Percentiles rank a stretch among this genome's conserved stretches.
Evolutionary conservation across 2,329 filamentous ascomycete species (phyloP).

Genomic region (Colletotrichum siamense): DNA sequence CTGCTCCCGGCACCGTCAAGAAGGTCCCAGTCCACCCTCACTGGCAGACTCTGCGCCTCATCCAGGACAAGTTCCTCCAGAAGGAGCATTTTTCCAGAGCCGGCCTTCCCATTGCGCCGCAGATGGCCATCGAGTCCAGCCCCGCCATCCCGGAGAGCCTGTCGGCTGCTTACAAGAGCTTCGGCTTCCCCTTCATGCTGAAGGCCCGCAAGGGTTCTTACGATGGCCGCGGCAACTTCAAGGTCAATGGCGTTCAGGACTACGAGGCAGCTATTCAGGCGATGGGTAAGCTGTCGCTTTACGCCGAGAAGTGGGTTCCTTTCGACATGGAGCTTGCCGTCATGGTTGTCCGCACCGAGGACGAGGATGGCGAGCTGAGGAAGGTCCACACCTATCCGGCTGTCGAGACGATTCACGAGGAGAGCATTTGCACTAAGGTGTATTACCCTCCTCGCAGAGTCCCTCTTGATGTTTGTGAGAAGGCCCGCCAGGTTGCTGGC

Average conservation of each 20-base stretch:
- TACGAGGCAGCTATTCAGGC: conserved; percentile 69
- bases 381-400: conserved; percentile 77
- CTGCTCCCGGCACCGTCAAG: conserved; percentile 47
- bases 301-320: conserved; percentile 88
- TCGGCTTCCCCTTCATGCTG: conserved; percentile 89
- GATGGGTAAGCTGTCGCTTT: conserved; percentile 75
- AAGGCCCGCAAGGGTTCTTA: conserved; percentile 92
- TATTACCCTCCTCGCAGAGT: conserved; percentile 84
- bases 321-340: conserved; percentile 90
- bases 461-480: conserved; percentile 60
- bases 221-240: conserved; percentile 79
- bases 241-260: conserved; percentile 49
- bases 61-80: conserved; percentile 93
- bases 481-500: conserved; percentile 78
- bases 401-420: conserved; percentile 94
- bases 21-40: conserved; percentile 75
- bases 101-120: conserved; percentile 75
- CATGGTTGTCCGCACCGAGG: conserved; percentile 91
- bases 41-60: conserved; percentile 84
- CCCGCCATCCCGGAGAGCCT: conserved; percentile 66
- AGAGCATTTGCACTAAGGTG: conserved; percentile 92
- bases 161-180: conserved; percentile 63
- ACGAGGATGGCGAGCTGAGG: conserved; percentile 57
- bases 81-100: conserved; percentile 78
- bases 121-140: conserved; percentile 64